phyloP scores from a whole-genome alignment of 2,329 filamentous ascomycete species.

The Leptoxyphium fumago region DNA sequence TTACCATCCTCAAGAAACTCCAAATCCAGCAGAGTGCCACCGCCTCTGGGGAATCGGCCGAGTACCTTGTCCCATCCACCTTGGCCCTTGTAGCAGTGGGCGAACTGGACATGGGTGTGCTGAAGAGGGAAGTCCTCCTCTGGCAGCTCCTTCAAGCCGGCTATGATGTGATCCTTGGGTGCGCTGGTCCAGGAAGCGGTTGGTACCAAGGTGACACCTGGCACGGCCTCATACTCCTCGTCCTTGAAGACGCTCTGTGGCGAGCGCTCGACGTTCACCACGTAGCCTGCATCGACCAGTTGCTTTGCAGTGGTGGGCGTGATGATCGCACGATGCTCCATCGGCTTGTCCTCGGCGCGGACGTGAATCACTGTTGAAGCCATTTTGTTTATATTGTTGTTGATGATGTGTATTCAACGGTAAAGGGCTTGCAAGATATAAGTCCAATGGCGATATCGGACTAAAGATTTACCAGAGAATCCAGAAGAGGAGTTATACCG shows the following conservation, averaged over 20 bases:
- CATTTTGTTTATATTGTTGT: slow-evolving; percentile 6
- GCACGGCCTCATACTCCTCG: slow-evolving; percentile 24
- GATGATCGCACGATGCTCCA: slow-evolving; percentile 24
- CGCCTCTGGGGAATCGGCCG: slow-evolving; percentile 61
- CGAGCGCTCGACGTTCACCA: slow-evolving; percentile 25
- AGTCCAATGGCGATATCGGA: no score
- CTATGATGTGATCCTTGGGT: slow-evolving; percentile 25
- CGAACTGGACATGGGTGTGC: slow-evolving; percentile 40
- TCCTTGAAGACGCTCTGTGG: slow-evolving; percentile 25
- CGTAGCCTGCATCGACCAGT: slow-evolving; percentile 27
- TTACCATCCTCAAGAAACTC: slow-evolving; percentile 61
- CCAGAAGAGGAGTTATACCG: no score
- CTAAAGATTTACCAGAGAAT: no score
- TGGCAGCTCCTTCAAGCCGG: slow-evolving; percentile 28
- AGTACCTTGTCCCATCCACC: slow-evolving; percentile 66
- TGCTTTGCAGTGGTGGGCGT: slow-evolving; percentile 25
- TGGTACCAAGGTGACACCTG: slow-evolving; percentile 24
- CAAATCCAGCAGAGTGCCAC: slow-evolving; percentile 66
- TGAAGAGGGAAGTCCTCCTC: slow-evolving; percentile 51
- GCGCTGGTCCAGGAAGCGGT: slow-evolving; percentile 26
- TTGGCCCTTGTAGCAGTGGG: slow-evolving; percentile 37
- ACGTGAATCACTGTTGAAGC: slow-evolving; percentile 17
- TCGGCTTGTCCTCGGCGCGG: slow-evolving; percentile 22
- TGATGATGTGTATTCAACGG: no score
- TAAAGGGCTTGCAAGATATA: no score